Conservation (phyloP, 202 grass and related monocot genomes). For the Cymbopogon flexuosus region DNA sequence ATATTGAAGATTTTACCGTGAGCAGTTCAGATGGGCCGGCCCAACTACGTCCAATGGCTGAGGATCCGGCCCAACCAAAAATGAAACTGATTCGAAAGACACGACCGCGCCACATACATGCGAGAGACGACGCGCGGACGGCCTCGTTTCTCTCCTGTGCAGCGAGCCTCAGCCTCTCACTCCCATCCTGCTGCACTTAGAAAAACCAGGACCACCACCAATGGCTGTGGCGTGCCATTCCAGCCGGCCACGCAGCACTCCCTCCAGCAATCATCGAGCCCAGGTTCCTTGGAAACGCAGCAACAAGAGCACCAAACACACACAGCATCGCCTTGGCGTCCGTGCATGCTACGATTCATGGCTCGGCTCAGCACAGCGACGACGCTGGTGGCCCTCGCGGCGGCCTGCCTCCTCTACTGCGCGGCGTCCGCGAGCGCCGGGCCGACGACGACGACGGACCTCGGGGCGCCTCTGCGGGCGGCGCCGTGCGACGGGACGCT, state of each 20-base stretch:
- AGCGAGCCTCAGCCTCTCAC: neutral
- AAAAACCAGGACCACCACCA: neutral
- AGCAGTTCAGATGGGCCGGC: neutral
- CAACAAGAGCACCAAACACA: neutral
- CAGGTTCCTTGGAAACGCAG: neutral
- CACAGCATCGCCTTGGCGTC: too few species aligned
- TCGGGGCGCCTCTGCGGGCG: neutral
- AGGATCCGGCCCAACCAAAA: neutral
- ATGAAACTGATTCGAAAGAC: neutral
- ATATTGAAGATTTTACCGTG: too few species aligned
- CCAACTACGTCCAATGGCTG: neutral
- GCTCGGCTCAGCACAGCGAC: neutral
- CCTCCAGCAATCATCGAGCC: neutral
- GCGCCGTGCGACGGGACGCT: slow-evolving; percentile 1
- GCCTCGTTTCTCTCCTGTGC: slow-evolving; percentile 18
- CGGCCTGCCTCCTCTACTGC: neutral
- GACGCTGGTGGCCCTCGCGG: neutral
- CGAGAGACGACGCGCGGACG: neutral
- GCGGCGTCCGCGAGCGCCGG: neutral
- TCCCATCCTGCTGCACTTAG: neutral
- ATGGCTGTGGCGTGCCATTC: neutral
- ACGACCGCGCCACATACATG: neutral
- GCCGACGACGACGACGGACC: too few species aligned
- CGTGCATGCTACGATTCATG: neutral
- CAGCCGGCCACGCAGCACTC: neutral